Evolutionary conservation across 2,329 filamentous ascomycete genomes (phyloP).

Genomic region (Ilyonectria sp.): DNA sequence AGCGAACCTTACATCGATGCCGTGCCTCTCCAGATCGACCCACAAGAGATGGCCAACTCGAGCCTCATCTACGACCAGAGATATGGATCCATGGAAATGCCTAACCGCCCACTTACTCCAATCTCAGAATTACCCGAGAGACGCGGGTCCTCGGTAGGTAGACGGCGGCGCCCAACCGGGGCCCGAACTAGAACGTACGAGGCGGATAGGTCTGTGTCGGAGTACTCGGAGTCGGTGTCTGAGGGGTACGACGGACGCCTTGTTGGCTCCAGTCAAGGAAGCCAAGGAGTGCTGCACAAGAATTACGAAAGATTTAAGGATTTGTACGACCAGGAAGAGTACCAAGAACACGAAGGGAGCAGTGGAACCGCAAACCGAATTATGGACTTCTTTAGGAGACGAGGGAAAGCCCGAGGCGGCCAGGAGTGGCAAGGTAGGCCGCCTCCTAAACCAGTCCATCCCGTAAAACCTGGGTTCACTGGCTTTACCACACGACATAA

Average conservation of each 20-base stretch:
- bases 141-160: slow-evolving; percentile 61
- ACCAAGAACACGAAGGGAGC: slow-evolving; percentile 81
- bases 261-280: slow-evolving; percentile 56
- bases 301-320: slow-evolving; percentile 90
- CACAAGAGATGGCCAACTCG: slow-evolving; percentile 52
- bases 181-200: slow-evolving; percentile 61
- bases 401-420: slow-evolving; percentile 81
- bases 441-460: too few relatives aligned
- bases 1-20: slow-evolving; percentile 58
- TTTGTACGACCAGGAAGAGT: slow-evolving; percentile 84
- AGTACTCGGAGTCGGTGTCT: slow-evolving; percentile 51
- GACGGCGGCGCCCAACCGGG: slow-evolving; percentile 58
- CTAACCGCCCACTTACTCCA: slow-evolving; percentile 58
- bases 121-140: slow-evolving; percentile 51
- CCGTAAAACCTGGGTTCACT: too few relatives aligned
- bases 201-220: slow-evolving; percentile 46
- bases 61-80: slow-evolving; percentile 60
- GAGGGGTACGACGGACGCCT: slow-evolving; percentile 61
- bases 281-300: slow-evolving; percentile 79
- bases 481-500: too few relatives aligned
- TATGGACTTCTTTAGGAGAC: slow-evolving; percentile 97
- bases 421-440: slow-evolving; percentile 57
- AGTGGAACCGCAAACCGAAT: slow-evolving; percentile 91
- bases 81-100: slow-evolving; percentile 58
- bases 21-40: slow-evolving; percentile 55